Evolutionary conservation across 108 stramenopile species (phyloP).

Genomic region (Skeletonema menzelii): DNA sequence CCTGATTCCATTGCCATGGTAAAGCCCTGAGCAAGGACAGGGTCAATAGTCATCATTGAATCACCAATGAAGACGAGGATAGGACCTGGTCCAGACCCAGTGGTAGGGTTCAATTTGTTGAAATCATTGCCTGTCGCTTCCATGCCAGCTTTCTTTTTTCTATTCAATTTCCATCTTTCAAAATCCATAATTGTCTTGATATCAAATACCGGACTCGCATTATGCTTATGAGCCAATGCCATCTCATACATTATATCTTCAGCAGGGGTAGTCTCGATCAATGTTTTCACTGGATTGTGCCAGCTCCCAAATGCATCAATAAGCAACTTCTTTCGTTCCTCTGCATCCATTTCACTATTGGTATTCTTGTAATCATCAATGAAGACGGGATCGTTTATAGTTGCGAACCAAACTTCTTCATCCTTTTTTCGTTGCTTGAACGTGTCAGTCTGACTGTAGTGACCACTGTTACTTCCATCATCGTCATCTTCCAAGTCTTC

Average conservation of each 20-base stretch:
- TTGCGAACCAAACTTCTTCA: constrained; percentile 87
- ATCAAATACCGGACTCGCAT: constrained; percentile 67
- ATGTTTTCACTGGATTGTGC: constrained; percentile 77
- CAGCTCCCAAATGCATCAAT: constrained; percentile 73
- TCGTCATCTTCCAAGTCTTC: constrained; percentile 12
- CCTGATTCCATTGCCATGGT: constrained; percentile 88
- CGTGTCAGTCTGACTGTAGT: constrained; percentile 4
- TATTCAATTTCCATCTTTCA: constrained; percentile 13
- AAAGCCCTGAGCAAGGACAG: constrained; percentile 87
- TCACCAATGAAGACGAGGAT: constrained; percentile 78
- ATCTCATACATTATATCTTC: constrained; percentile 78
- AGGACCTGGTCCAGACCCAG: constrained; percentile 57
- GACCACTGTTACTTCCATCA: constrained; percentile 4
- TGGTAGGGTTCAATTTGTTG: background rate
- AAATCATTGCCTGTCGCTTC: background rate
- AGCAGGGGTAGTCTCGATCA: constrained; percentile 80
- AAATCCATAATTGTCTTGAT: constrained; percentile 55
- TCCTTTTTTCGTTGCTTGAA: constrained; percentile 23
- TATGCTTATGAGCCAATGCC: constrained; percentile 75
- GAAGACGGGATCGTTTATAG: constrained; percentile 60
- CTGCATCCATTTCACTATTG: constrained; percentile 43
- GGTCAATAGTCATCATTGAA: constrained; percentile 86
- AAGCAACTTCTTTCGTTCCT: constrained; percentile 53
- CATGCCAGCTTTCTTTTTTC: background rate
- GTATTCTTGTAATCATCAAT: constrained; percentile 12